Evolutionary conservation across 176 grass and related monocot genomes (phyloP), one percentile per base, ranked within the genome.

Genomic region (Themeda triandra): DNA sequence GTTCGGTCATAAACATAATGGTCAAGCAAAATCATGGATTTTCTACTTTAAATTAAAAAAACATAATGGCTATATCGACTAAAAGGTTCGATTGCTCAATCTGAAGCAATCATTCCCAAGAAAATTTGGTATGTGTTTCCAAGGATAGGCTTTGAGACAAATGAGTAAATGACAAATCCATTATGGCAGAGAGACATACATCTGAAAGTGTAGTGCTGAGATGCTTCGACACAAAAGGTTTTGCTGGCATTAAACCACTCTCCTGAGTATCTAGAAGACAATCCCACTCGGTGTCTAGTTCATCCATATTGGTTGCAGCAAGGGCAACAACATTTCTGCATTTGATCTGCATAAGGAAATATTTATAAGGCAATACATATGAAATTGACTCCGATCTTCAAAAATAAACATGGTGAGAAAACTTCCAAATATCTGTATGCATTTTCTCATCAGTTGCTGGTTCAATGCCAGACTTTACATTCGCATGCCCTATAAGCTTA

Each of bases 251-350:
- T 84, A 97, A 83, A 75, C 87, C 87, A n/a, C 83, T 89, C 82
- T 85, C 86, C 69, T 85, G 89, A 29, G 91, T 92, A 27, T 92
- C 87, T 36, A 96, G 23, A 89, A 99, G 91, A 89, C 93, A 99
- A 87, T 86, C 89, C 93, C 93, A 99, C 68, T 96, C 87, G 12
- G 80, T 92, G 41, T 92, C 87, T 68, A 99, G 89, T 82, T 99
- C 96, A 87, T 63, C 69, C 74, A 86, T 39, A 87, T 99, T 99
- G 86, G 93, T 96, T 86, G 96, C 93, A 75, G 91, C 83, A 78
- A 99, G 86, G 85, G 92, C 85, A 42, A 92, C 87, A 48, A 91
- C 91, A 92, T 99, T 99, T 87, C 86, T 88, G 88, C 96, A 99
- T 90, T 99, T 99, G 66, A 99, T 94, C 96, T 99, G 91, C 84